Base-by-base conservation (phyloP, 75 land plant species). In the Adiantum capillusveneris region DNA sequence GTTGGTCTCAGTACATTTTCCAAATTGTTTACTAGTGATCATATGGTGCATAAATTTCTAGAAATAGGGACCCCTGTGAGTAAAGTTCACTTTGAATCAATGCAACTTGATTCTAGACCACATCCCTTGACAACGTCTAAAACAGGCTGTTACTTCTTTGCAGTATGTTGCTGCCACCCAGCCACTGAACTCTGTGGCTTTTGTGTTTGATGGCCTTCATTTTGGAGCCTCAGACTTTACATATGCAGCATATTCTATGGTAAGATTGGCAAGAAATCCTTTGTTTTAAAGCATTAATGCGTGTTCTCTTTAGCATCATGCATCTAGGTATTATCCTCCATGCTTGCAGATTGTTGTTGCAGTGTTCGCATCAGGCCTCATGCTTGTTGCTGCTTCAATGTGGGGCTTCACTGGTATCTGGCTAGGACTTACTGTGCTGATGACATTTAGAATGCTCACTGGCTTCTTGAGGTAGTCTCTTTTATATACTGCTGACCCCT, bases 111-210 rank as follows among this genome's bases (percentile, higher is more conserved):
- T 34, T 9, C 3, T 5, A 13, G 28, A 28, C n/a, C n/a, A n/a
- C n/a, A n/a, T n/a, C n/a, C n/a, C 19, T 29, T 28, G 44, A 2
- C 17, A 58, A 48, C 14, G 14, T 46, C 50, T 18, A 3, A 46
- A n/a, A 46, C 50, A 46, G 3, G 50, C 17, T 46, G 22, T 41
- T 41, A 41, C 9, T 9, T 9, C 43, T 41, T 41, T 6, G 50
- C 75, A 87, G 91, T 87, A 84, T 78, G 88, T 83, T 30, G 87
- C 86, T 0, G 79, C 64, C 0, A 87, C 91, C 16, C 91, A 87
- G 60, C 87, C 91, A 6, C 62, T 87, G n/a, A 87, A 87, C 55
- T 59, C 82, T 1, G 9, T 87, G 57, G 84, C 92, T 1, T 87
- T 87, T 61, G 84, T 86, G 24, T 81, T 71, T 58, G 82, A 83